These are phyloP conservation scores for Nannochloris sp. DNA, from an alignment of 139 green algal genomes.

Conservation along the genomic window DNA sequence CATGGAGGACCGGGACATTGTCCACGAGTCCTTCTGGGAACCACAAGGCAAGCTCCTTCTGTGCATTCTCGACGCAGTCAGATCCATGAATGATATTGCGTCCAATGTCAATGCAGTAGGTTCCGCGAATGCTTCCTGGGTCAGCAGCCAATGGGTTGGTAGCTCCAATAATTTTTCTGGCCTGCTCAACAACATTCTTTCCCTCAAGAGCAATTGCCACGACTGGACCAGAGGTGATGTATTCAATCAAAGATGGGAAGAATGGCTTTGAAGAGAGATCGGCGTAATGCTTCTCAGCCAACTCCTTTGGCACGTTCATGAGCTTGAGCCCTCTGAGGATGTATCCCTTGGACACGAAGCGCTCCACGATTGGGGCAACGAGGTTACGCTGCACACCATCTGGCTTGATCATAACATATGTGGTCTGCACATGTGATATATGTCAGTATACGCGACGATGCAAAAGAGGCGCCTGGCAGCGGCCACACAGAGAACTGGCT, in stretches of 20 bases:
- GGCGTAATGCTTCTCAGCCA: constrained; percentile 84
- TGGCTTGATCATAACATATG: constrained; percentile 94
- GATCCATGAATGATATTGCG: constrained; percentile 84
- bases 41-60: constrained; percentile 95
- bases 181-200: constrained; percentile 59
- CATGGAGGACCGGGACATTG: constrained; percentile 21
- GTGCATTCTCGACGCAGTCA: constrained; percentile 84
- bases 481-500: too few relatives aligned
- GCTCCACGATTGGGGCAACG: constrained; percentile 71
- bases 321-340: constrained; percentile 76
- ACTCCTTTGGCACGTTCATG: constrained; percentile 60
- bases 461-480: too few relatives aligned
- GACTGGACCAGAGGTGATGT: constrained; percentile 79
- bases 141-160: constrained; percentile 75
- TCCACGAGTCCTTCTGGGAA: constrained; percentile 72
- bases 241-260: constrained; percentile 73
- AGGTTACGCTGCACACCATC: constrained; percentile 89
- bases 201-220: constrained; percentile 82
- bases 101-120: constrained; percentile 71
- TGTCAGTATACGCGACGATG: too few relatives aligned
- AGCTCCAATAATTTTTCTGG: constrained; percentile 79
- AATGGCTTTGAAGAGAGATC: constrained; percentile 85
- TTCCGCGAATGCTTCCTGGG: constrained; percentile 82
- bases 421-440: constrained; percentile 37
- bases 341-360: constrained; percentile 79